Evolutionary conservation across 371 early-diverging fungal genomes (phyloP).

Genomic region (Basidiobolus meristosporus): DNA sequence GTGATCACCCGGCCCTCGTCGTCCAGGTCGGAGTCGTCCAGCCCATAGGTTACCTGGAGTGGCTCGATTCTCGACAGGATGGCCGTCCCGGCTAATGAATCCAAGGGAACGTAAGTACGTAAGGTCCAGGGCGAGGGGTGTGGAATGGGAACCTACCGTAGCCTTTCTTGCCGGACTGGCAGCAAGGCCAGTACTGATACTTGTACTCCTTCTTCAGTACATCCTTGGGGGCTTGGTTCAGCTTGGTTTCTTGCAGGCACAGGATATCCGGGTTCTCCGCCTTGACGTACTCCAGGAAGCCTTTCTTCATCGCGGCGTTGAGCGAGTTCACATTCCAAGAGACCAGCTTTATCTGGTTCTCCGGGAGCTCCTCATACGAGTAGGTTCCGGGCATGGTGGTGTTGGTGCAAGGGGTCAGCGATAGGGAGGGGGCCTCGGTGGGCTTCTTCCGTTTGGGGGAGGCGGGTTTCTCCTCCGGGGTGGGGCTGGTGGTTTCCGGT

Average conservation of each 20-base stretch:
- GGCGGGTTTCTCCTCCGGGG: too few relatives aligned
- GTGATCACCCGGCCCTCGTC: slow-evolving; percentile 59
- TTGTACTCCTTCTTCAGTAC: slow-evolving; percentile 40
- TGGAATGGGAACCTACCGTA: slow-evolving; percentile 22
- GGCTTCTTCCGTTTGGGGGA: too few relatives aligned
- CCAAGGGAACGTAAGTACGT: neutral
- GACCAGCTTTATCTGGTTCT: slow-evolving; percentile 31
- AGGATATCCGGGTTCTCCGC: slow-evolving; percentile 73
- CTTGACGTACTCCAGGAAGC: slow-evolving; percentile 48
- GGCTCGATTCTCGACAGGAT: slow-evolving; percentile 67
- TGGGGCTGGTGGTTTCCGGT: too few relatives aligned
- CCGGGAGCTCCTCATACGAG: neutral
- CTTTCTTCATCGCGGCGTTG: slow-evolving; percentile 57
- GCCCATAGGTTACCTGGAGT: slow-evolving; percentile 30
- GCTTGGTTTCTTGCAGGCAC: slow-evolving; percentile 75
- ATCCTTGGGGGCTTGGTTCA: slow-evolving; percentile 8
- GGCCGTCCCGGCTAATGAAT: slow-evolving; percentile 39
- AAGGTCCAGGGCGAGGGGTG: neutral
- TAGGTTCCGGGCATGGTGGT: neutral
- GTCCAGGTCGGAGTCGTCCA: slow-evolving; percentile 15
- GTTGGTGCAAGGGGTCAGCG: too few relatives aligned
- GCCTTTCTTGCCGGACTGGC: slow-evolving; percentile 54
- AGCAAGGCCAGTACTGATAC: slow-evolving; percentile 42
- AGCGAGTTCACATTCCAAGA: slow-evolving; percentile 71
- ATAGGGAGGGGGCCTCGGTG: too few relatives aligned